Percentiles rank a stretch among this genome's conserved stretches.
These are phyloP conservation scores for Myriosclerotinia scirpicola DNA, from an alignment of 2,329 filamentous ascomycete genomes.

Conservation along the genomic window DNA sequence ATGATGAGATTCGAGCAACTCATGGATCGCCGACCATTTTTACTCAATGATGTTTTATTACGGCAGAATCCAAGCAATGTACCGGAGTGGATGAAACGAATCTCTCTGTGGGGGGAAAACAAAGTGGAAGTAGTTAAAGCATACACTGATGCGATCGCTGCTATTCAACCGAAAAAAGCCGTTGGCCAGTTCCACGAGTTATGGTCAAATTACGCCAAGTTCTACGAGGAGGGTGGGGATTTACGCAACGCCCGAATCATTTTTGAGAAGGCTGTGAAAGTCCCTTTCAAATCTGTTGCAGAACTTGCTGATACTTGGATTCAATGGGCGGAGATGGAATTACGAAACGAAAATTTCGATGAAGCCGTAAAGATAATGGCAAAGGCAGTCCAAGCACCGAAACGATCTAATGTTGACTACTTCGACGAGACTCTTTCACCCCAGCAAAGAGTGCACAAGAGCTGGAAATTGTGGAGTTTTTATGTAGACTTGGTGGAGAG, in stretches of 20 bases:
- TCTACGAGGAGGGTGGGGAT: conserved; percentile 89
- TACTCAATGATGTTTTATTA: conserved; percentile 92
- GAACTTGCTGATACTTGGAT: conserved; percentile 99
- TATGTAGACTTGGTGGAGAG: conserved; percentile 98
- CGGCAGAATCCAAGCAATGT: conserved; percentile 97
- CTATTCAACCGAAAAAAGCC: conserved; percentile 91
- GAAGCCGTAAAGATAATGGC: conserved; percentile 94
- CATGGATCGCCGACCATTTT: conserved; percentile 94
- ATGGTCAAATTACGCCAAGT: conserved; percentile 95
- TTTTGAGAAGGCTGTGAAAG: conserved; percentile 96
- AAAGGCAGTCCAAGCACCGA: conserved; percentile 95
- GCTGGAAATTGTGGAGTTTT: conserved; percentile 99
- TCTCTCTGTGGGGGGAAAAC: conserved; percentile 94
- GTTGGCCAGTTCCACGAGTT: conserved; percentile 90
- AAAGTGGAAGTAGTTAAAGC: conserved; percentile 88
- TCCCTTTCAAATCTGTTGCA: conserved; percentile 95
- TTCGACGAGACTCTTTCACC: conserved; percentile 93
- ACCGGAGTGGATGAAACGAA: conserved; percentile 93
- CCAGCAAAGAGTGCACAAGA: conserved; percentile 96
- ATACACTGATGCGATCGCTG: conserved; percentile 89
- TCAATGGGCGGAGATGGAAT: conserved; percentile 97
- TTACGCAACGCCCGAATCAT: conserved; percentile 83
- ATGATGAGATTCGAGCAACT: conserved; percentile 98
- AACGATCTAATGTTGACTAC: conserved; percentile 97
- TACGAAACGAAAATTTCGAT: conserved; percentile 94